These are phyloP conservation scores for Quercus glauca DNA, from an alignment of 306 rosid species.

Conservation along the genomic window DNA sequence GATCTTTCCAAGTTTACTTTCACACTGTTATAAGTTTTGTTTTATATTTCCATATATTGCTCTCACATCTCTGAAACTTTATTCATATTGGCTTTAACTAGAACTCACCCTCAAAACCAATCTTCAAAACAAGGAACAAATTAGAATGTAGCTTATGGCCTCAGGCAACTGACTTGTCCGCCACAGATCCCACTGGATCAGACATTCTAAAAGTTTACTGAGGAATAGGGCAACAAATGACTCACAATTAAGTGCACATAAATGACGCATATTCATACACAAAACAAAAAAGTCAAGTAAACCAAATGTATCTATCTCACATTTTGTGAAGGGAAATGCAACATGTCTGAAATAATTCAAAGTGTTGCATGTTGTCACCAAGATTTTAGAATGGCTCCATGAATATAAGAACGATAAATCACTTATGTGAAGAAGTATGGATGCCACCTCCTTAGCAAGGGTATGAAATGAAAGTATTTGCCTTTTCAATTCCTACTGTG, in stretches of 20 bases:
- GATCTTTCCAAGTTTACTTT: neutral
- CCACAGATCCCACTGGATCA: neutral
- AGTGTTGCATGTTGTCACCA: neutral
- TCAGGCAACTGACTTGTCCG: neutral
- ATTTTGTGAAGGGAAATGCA: neutral
- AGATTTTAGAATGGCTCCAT: neutral
- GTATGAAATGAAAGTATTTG: neutral
- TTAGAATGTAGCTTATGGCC: neutral
- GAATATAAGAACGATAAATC: neutral
- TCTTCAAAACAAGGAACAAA: neutral
- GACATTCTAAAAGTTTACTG: neutral
- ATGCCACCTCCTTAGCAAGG: neutral
- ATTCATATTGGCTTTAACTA: neutral
- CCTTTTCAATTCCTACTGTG: constrained; percentile 6
- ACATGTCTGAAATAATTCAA: neutral
- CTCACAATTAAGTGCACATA: neutral
- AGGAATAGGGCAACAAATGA: neutral
- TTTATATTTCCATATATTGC: neutral
- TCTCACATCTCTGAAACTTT: neutral
- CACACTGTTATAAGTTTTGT: neutral
- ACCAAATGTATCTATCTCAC: neutral
- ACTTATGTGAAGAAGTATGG: neutral
- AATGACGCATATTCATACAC: neutral
- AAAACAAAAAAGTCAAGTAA: neutral
- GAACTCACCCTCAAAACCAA: neutral